A percentile compares a stretch with the other conserved stretches of the same genome.
These are phyloP conservation scores for Cairneyella variabilis DNA, from an alignment of 495 filamentous ascomycete species.

Conservation along the genomic window DNA sequence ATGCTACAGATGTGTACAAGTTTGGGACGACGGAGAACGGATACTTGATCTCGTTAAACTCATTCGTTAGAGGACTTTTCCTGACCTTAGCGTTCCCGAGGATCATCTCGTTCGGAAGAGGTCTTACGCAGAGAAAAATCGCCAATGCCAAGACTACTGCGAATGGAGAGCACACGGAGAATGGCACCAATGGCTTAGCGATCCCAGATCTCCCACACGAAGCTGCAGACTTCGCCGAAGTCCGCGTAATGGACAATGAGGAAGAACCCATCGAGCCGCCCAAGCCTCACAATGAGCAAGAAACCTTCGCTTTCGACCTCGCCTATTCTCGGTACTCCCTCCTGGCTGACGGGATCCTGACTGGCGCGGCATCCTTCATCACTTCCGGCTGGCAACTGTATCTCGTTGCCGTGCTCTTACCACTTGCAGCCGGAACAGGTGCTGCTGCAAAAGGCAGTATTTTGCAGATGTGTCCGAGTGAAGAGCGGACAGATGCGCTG, in stretches of 20 bases:
- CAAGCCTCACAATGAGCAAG: constrained; percentile 26
- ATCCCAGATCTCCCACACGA: constrained; percentile 36
- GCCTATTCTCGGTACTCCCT: constrained; percentile 50
- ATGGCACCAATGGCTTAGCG: constrained; percentile 22
- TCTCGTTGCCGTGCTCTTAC: constrained; percentile 45
- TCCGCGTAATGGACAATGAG: constrained; percentile 29
- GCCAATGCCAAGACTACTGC: too few species aligned
- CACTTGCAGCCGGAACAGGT: constrained; percentile 51
- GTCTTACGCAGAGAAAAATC: constrained; percentile 34
- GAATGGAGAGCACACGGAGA: too few species aligned
- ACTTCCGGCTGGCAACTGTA: constrained; percentile 52
- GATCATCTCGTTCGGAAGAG: constrained; percentile 46
- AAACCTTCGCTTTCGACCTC: constrained; percentile 48
- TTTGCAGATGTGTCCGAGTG: constrained; percentile 46
- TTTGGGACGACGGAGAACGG: constrained; percentile 52
- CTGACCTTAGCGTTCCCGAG: constrained; percentile 50
- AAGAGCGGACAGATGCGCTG: constrained; percentile 47
- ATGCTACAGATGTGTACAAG: constrained; percentile 48
- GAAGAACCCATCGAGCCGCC: constrained; percentile 36
- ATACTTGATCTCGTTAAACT: constrained; percentile 47
- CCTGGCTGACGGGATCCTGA: constrained; percentile 47
- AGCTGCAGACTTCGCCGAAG: constrained; percentile 1
- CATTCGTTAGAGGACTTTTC: constrained; percentile 49
- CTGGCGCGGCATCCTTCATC: constrained; percentile 45
- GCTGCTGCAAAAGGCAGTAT: constrained; percentile 56